A percentile compares a stretch with the other conserved stretches of the same genome.
phyloP scores from a whole-genome alignment of 169 alveolate species.

The Plasmodium yoelii region DNA sequence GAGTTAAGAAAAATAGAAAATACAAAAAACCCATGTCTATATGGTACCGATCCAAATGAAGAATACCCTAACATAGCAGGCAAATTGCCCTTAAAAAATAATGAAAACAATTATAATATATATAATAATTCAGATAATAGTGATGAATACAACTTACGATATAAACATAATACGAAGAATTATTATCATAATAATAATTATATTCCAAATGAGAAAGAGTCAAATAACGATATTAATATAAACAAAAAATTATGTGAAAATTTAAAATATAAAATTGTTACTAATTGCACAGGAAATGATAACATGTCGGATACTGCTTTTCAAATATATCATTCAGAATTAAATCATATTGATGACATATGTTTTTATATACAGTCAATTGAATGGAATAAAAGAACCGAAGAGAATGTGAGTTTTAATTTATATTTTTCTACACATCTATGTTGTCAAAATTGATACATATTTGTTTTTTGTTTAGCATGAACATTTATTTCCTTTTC shows the following conservation, averaged over 20 bases:
- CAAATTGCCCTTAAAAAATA: background rate
- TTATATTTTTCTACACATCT: no score
- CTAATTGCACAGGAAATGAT: conserved; percentile 80
- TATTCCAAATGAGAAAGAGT: background rate
- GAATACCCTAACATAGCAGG: background rate
- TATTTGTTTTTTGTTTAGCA: background rate
- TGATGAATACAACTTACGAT: no score
- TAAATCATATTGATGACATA: conserved; percentile 87
- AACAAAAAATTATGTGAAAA: conserved; percentile 78
- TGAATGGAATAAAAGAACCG: conserved; percentile 87
- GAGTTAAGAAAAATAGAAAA: conserved; percentile 74
- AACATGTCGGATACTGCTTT: conserved; percentile 87
- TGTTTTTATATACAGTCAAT: conserved; percentile 86
- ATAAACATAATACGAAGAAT: background rate
- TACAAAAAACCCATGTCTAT: conserved; percentile 80
- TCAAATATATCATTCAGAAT: conserved; percentile 86
- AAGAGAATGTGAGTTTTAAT: conserved; percentile 77
- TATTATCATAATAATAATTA: background rate
- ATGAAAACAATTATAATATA: conserved; percentile 2
- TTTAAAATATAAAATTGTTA: conserved; percentile 82
- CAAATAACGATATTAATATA: conserved; percentile 9
- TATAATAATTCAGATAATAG: background rate
- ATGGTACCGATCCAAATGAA: conserved; percentile 19
- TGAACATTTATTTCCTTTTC: background rate
- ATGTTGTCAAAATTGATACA: background rate